Evolutionary conservation across 768 basidiomycete genomes (phyloP), one percentile per base, ranked within the genome.

Genomic region (Butyriboletus loyo): DNA sequence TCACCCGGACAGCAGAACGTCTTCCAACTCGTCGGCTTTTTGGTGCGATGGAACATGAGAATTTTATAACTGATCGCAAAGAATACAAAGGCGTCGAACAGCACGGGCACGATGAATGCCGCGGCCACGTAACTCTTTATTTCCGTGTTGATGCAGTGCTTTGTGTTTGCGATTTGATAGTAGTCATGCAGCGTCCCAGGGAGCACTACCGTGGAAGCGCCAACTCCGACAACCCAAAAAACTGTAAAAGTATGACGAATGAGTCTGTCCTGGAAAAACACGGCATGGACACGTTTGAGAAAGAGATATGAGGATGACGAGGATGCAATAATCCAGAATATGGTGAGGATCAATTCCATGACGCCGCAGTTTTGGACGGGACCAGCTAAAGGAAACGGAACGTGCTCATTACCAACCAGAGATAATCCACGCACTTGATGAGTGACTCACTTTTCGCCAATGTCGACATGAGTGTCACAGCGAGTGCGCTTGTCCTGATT

Each of bases 241-340:
- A 60, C 21, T 17, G 63, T n/a, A n/a, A 74, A 68, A 28, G 58
- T 15, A 27, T 52, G 34, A 13, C 62, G 31, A 37, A 71, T 46
- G 24, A 54, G 22, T 40, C 34, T n/a, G n/a, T 66, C 58, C 7
- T 58, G 25, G 32, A 62, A 41, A 54, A 68, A 73, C 9, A 74
- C 61, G 2, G 71, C 74, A 36, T 71, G 66, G n/a, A 71, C 63
- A 13, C 74, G 68, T 43, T 71, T 64, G 58, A 74, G 69, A 54
- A 76, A 73, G 42, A 75, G 68, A 35, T 70, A 63, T 0, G 67
- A 69, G 0, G 72, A 72, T 3, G 63, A 58, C 6, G 66, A 53
- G 7, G 57, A 54, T 35, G 66, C 50, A n/a, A 64, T 31, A n/a
- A 66, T 28, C 56, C 56, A 58, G 52, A 56, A 50, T 42, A 50